Evolutionary conservation across 164 flowering plant species (phyloP), one percentile per base, ranked within the genome.

Genomic region (Berberis thunbergii): DNA sequence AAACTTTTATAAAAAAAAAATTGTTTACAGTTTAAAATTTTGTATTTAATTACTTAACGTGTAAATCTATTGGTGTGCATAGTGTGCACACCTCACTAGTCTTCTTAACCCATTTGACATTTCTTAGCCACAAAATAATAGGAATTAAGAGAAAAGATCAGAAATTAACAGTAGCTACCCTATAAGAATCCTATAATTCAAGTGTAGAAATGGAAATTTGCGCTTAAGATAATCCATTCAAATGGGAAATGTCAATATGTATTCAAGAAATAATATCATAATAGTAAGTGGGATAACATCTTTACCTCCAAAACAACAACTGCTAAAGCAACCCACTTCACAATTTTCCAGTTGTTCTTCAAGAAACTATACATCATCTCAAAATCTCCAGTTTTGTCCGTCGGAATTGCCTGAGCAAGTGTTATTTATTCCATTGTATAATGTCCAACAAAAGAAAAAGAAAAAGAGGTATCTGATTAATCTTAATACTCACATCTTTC

Each of bases 241-340:
- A 10, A 26, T 52, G 54, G 54, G 1, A 11, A 6, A 12, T 7
- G 12, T 52, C 54, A 0, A 52, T 11, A 26, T 26, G 26, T 26
- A 26, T 26, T 26, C 26, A 26, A 26, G 26, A 26, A 26, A 26
- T 26, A 26, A 26, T 26, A 26, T 26, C 26, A 26, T 26, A 26
- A 26, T 26, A 26, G 26, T 26, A 26, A 26, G 26, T 26, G 26
- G 26, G 26, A 26, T 26, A 41, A 41, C 4, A 43, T 10, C 4
- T 65, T 67, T 77, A 93, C 98, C 96, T 93, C 83, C 56, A 93
- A 73, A 57, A 90, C 70, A 70, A 93, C 96, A 74, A 68, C 78
- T 54, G 88, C 96, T 58, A 93, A 82, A 69, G 97, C 96, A 72
- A 86, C 96, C 98, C 98, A 93, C 68, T 69, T 88, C 38, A 77